Percentiles rank a stretch among this genome's conserved stretches.
Evolutionary conservation across 495 filamentous ascomycete genomes (phyloP).

Genomic region (Letharia lupina): DNA sequence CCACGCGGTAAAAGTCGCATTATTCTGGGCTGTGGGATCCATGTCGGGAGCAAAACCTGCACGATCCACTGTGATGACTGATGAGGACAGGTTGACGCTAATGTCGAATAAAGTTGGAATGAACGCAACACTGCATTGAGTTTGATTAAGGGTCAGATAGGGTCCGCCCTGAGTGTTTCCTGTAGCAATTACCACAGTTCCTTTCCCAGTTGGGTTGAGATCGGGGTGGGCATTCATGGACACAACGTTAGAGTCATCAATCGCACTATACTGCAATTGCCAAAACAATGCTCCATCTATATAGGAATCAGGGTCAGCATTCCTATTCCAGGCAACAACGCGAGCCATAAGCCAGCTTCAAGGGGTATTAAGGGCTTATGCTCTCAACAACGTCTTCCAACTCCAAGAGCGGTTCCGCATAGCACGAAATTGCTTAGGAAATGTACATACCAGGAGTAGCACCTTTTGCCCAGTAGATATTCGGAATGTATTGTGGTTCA

Average conservation of each 20-base stretch:
- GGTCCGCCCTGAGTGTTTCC: background rate
- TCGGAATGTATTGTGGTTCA: background rate
- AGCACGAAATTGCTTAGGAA: background rate
- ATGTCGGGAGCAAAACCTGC: background rate
- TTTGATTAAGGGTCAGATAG: conserved; percentile 2
- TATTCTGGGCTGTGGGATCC: conserved; percentile 6
- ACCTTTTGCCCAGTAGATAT: conserved; percentile 4
- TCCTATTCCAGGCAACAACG: background rate
- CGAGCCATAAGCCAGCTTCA: background rate
- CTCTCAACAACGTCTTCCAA: background rate
- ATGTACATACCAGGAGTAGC: conserved; percentile 1
- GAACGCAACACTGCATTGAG: conserved; percentile 1
- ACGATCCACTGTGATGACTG: background rate
- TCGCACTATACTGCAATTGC: conserved; percentile 9
- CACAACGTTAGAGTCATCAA: conserved; percentile 1
- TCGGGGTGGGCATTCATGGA: conserved; percentile 11
- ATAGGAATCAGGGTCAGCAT: background rate
- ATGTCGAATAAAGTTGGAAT: conserved; percentile 8
- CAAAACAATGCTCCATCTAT: background rate
- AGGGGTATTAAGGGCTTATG: background rate
- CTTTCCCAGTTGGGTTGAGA: conserved; percentile 1
- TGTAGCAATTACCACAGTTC: conserved; percentile 4
- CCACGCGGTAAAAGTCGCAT: conserved; percentile 11
- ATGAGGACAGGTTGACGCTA: background rate
- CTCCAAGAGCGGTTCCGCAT: background rate